A percentile compares a stretch with the other conserved stretches of the same genome.
Conservation (phyloP, 2,329 filamentous ascomycete species). For the Dryadomyces quercivorus region DNA sequence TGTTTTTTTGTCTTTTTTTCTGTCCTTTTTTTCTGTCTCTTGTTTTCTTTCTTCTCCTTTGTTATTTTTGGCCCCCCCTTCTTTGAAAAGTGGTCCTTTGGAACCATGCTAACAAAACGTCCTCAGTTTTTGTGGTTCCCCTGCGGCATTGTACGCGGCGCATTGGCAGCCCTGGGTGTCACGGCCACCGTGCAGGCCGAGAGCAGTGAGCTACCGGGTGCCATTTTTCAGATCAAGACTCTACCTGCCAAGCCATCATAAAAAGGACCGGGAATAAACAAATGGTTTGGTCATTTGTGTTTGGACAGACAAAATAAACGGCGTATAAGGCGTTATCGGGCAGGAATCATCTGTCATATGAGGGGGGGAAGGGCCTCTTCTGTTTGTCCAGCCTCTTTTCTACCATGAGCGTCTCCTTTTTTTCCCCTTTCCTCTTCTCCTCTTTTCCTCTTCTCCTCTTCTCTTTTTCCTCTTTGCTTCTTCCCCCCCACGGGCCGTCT, state of each 20-base stretch:
- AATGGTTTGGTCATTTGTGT: not conserved
- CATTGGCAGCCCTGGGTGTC: slow-evolving; percentile 84
- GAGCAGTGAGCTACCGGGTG: slow-evolving; percentile 71
- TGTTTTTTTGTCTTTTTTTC: not conserved
- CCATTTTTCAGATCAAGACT: slow-evolving; percentile 94
- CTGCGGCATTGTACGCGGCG: slow-evolving; percentile 81
- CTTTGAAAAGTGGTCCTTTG: no score
- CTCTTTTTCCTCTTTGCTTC: not conserved
- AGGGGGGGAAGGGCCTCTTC: not conserved
- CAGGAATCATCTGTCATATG: not conserved
- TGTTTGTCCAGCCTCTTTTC: not conserved
- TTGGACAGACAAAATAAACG: not conserved
- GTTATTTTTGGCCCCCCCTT: no score
- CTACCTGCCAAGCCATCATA: slow-evolving; percentile 47
- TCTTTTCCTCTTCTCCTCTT: not conserved
- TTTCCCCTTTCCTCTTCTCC: not conserved
- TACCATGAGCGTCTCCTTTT: not conserved
- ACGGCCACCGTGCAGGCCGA: slow-evolving; percentile 86
- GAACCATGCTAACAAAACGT: no score
- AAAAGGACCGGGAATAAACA: not conserved
- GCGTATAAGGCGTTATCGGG: not conserved
- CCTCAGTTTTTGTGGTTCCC: slow-evolving; percentile 85
- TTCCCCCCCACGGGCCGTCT: not conserved
- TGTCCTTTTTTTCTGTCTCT: not conserved
- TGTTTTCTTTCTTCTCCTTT: not conserved